A percentile compares a stretch with the other conserved stretches of the same genome.
Evolutionary conservation across 164 flowering plant genomes (phyloP).

Genomic region (Kingdonia uniflora): DNA sequence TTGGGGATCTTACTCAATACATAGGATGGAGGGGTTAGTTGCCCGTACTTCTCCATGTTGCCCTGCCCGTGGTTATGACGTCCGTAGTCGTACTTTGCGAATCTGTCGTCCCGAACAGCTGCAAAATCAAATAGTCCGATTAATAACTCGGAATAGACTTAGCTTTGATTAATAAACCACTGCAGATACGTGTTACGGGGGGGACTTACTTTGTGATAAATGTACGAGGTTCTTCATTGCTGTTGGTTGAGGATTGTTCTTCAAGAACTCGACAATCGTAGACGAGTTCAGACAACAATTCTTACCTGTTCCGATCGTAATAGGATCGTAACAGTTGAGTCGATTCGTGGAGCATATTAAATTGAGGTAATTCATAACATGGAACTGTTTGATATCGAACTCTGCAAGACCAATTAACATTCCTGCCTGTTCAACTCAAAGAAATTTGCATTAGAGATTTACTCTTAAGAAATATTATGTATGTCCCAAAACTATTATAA

Average conservation of each 20-base stretch:
- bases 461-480: too few relatives aligned
- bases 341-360: too few relatives aligned
- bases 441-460: too few relatives aligned
- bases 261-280: neutral
- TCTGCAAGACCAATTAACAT: too few relatives aligned
- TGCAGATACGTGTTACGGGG: neutral
- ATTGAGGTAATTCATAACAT: too few relatives aligned
- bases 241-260: neutral
- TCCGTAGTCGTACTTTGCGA: neutral
- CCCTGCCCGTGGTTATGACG: neutral
- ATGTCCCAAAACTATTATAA: too few relatives aligned
- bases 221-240: neutral
- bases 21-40: neutral
- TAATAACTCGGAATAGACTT: too few relatives aligned
- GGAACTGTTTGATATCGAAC: too few relatives aligned
- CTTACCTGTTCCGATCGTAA: neutral
- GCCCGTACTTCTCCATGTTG: neutral
- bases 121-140: neutral
- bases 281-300: constrained; percentile 1
- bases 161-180: neutral
- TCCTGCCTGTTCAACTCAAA: too few relatives aligned
- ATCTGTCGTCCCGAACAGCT: neutral
- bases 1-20: neutral
- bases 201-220: neutral
- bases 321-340: too few relatives aligned